Conservation (phyloP, 208 protist genomes). For the Leishmania lainsoni region DNA sequence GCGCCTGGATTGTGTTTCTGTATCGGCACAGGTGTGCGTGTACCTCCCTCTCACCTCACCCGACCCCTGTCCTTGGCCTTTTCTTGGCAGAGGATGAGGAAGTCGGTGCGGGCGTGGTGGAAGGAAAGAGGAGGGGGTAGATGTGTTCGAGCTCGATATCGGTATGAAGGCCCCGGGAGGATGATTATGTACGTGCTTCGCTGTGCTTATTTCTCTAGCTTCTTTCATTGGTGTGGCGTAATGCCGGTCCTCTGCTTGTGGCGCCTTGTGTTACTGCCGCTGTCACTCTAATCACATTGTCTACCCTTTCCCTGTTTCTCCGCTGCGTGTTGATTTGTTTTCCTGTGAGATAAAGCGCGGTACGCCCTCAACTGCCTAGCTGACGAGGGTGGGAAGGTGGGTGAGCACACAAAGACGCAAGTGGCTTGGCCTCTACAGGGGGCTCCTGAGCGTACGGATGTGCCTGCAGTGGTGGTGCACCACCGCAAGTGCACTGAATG, state of each 20-base stretch:
- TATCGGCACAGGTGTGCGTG: neutral
- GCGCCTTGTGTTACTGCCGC: no score
- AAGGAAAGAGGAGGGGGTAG: no score
- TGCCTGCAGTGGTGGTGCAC: neutral
- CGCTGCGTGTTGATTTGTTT: neutral
- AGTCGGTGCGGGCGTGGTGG: no score
- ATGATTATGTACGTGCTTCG: no score
- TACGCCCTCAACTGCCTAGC: no score
- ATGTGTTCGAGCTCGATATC: no score
- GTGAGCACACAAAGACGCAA: neutral
- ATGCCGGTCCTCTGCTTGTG: no score
- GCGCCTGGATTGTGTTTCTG: neutral
- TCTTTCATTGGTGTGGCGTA: constrained; percentile 2
- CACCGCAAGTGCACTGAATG: neutral
- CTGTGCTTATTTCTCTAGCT: neutral
- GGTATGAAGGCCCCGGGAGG: no score
- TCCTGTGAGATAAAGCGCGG: neutral
- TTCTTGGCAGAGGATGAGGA: no score
- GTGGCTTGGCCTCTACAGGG: neutral
- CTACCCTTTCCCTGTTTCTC: no score
- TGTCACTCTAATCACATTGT: no score
- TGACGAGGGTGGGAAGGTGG: neutral
- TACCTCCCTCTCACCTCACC: neutral
- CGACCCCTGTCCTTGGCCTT: no score
- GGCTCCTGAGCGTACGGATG: neutral